phyloP scores from a whole-genome alignment of 495 filamentous ascomycete species.

The Aspergillus biplanus region DNA sequence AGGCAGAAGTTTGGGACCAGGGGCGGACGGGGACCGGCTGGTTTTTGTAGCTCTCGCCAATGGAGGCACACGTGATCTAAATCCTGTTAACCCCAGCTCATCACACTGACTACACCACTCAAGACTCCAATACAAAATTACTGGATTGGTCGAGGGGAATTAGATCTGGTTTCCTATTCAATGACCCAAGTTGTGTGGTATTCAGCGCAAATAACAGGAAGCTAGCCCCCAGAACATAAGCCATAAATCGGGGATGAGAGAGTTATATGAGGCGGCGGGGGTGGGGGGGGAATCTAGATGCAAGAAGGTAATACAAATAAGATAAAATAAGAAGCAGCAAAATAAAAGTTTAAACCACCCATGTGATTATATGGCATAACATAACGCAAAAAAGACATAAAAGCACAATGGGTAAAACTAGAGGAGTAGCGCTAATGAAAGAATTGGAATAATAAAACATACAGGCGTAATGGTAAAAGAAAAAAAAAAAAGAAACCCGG shows the following conservation, averaged over 20 bases:
- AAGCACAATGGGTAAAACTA: slow-evolving; percentile 7
- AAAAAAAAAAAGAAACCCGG: slow-evolving; percentile 16
- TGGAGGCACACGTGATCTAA: slow-evolving; percentile 10
- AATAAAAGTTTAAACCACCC: slow-evolving; percentile 1
- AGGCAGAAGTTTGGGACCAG: slow-evolving; percentile 7
- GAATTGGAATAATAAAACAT: slow-evolving; percentile 14
- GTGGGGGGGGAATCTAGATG: slow-evolving; percentile 13
- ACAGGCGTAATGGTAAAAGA: slow-evolving; percentile 6
- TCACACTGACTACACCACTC: no score
- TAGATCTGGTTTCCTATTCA: no score
- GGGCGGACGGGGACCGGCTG: neutral
- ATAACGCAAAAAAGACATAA: slow-evolving; percentile 3
- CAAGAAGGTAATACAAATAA: slow-evolving; percentile 14
- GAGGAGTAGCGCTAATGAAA: slow-evolving; percentile 25
- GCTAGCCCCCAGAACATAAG: neutral
- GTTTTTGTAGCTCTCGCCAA: slow-evolving; percentile 18
- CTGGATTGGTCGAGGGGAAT: no score
- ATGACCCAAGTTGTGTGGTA: no score
- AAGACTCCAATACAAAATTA: no score
- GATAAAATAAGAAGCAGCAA: neutral
- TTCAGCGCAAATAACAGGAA: neutral
- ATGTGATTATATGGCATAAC: slow-evolving; percentile 5
- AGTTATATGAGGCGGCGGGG: no score
- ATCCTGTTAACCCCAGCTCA: neutral
- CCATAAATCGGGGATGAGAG: neutral